These are phyloP conservation scores for Boletus subcaerulescens DNA, from an alignment of 768 basidiomycete genomes.

Conservation along the genomic window DNA sequence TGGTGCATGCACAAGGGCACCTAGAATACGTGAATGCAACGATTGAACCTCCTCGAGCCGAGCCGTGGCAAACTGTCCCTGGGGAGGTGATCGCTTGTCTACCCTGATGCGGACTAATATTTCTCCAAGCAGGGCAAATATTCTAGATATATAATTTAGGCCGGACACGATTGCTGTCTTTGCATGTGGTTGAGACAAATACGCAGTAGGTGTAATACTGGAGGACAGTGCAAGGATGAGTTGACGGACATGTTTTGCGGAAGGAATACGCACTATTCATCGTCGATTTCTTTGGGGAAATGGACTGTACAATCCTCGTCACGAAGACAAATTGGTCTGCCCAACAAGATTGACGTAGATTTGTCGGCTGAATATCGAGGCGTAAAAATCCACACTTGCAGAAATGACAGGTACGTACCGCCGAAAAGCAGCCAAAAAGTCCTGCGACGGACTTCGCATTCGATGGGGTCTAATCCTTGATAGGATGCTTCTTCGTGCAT, in stretches of 20 bases:
- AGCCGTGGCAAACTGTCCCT: slow-evolving; percentile 81
- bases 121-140: slow-evolving; percentile 83
- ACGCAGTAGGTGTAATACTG: slow-evolving; percentile 81
- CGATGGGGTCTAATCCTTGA: slow-evolving; percentile 79
- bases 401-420: slow-evolving; percentile 45
- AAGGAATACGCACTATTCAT: slow-evolving; percentile 70
- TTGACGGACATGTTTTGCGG: slow-evolving; percentile 19
- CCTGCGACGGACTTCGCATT: slow-evolving; percentile 82
- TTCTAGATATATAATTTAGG: slow-evolving; percentile 81
- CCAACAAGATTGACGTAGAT: slow-evolving; percentile 82
- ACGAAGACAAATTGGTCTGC: slow-evolving; percentile 79
- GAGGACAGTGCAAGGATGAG: slow-evolving; percentile 19
- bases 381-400: not conserved
- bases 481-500: slow-evolving; percentile 88
- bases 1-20: slow-evolving; percentile 72
- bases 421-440: slow-evolving; percentile 90
- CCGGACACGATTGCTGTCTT: slow-evolving; percentile 84
- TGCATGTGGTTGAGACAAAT: slow-evolving; percentile 84
- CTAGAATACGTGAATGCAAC: slow-evolving; percentile 71
- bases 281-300: slow-evolving; percentile 85
- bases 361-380: slow-evolving; percentile 63
- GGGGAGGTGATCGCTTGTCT: slow-evolving; percentile 82
- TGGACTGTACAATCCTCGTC: slow-evolving; percentile 91
- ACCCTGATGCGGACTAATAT: slow-evolving; percentile 84
- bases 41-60: slow-evolving; percentile 82